Evolutionary conservation across 495 filamentous ascomycete species (phyloP), one percentile per base, ranked within the genome.

Genomic region (Friedmanniomyces simplex): DNA sequence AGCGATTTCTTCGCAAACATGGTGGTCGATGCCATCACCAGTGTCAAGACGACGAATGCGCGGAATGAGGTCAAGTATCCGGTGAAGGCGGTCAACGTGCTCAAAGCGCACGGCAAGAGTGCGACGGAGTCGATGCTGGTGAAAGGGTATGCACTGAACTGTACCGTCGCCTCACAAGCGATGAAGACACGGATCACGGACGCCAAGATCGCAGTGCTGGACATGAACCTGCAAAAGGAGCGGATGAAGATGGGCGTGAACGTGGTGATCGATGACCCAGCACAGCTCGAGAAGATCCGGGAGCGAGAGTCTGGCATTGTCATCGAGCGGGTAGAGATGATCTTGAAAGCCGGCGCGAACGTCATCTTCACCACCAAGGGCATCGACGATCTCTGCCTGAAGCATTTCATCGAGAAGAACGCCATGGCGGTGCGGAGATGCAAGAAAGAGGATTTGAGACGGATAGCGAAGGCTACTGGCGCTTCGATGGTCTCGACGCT

Each of bases 191-290:
- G 89, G 60, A 77, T 97, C 65, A 82, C 80, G 49, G 90, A 96
- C 73, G 93, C 94, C 61, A 96, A 95, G 75, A 97, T 99, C 70
- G 93, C 93, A 43, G 87, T 88, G 68, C 76, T 99, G 48, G 93
- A 99, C 68, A 97, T 99, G 76, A 99, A 99, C 72, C 72, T 99
- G 61, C 91, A 96, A 69, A 99, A 97, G 74, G 89, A 95, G 74
- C 80, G 93, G 60, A 97, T 99, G 93, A 96, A 97, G 79, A 76
- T 99, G 16, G 93, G 93, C 59, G 94, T 99, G 50, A 89, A 99
- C 66, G 95, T 99, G 69, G 96, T 93, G 21, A 86, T 99, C 53
- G 93, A 97, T 55, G 93, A 99, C 69, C 93, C 93, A 28, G 83
- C 90, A 62, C 94, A 97, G 72, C 80, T 99, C 30, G 94, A 99